Base-by-base conservation (phyloP, 805 yeast species). In the Nakazawaea laoshanensis region DNA sequence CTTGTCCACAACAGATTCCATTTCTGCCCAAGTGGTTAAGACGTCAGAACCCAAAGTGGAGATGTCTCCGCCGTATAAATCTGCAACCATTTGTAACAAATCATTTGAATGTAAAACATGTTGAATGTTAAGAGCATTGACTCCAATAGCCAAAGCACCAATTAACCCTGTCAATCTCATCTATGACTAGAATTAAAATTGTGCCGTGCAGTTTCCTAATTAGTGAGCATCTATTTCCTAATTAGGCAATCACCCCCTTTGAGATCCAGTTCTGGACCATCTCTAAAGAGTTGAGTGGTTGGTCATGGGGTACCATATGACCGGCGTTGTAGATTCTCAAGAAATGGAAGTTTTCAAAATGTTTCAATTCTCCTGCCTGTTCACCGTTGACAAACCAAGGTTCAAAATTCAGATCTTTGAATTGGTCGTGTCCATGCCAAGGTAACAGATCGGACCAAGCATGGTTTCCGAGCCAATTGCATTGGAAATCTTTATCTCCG, bases 381-480 rank as follows among this genome's bases (percentile, higher is more conserved):
- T 23, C 29, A 4, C 55, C 55, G 46, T 10, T n/a, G 9, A 60
- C 44, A 45, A 55, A 36, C 57, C 56, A 41, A 2, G 29, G 29
- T 19, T 24, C 22, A 13, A 34, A 24, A 19, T 8, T 2, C 9
- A 19, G 25, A 7, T 19, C 29, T 17, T 22, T 53, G 49, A 70
- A 82, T 28, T 63, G 52, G 4, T 60, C 63, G 20, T 63, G 58
- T 24, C 77, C 71, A 25, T 68, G 55, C 89, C 92, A 84, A 49
- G 81, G 81, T 33, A 86, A 67, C 27, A 60, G 70, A 50, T 82
- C 66, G 20, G 89, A 66, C 94, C 95, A 84, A 13, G 80, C 89
- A 48, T 74, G 72, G 56, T 87, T 88, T 42, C 96, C 96, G 49
- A 89, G 70, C 96, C 96, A 88, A 65, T 89, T 88, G 63, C 96